phyloP scores from a whole-genome alignment of 2,329 filamentous ascomycete species.

The Pezicula radicicola region DNA sequence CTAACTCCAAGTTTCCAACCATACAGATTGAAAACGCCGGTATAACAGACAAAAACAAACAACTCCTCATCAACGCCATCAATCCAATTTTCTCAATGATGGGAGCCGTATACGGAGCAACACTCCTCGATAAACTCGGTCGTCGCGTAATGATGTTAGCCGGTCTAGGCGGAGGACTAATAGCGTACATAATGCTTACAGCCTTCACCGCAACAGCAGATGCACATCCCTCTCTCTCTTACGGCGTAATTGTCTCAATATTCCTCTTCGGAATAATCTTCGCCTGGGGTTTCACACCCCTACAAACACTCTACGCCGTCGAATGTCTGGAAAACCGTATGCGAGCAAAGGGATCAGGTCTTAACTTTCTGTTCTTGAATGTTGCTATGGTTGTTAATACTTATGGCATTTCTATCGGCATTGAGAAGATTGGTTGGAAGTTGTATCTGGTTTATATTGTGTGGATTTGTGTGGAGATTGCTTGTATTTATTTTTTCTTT shows the following conservation, averaged over 20 bases:
- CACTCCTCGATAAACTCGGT: slow-evolving; percentile 39
- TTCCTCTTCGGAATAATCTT: slow-evolving; percentile 41
- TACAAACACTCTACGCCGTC: slow-evolving; percentile 45
- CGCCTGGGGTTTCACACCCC: slow-evolving; percentile 40
- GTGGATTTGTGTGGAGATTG: slow-evolving; percentile 19
- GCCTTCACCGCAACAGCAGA: slow-evolving; percentile 25
- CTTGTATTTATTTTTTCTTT: slow-evolving; percentile 28
- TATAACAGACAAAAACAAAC: slow-evolving; percentile 21
- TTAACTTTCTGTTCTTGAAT: slow-evolving; percentile 31
- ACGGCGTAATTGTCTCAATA: slow-evolving; percentile 44
- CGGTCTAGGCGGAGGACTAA: slow-evolving; percentile 23
- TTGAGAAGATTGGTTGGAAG: slow-evolving; percentile 33
- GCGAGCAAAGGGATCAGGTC: slow-evolving; percentile 43
- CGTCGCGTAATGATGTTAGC: slow-evolving; percentile 36
- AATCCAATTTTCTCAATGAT: slow-evolving; percentile 37
- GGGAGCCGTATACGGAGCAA: slow-evolving; percentile 39
- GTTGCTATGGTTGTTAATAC: slow-evolving; percentile 37
- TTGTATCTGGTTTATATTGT: slow-evolving; percentile 21
- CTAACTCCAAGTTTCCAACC: no score
- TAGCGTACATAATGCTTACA: slow-evolving; percentile 20
- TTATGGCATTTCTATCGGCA: slow-evolving; percentile 35
- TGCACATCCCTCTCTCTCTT: slow-evolving; percentile 33
- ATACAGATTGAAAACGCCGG: slow-evolving; percentile 34
- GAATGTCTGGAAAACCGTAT: slow-evolving; percentile 44
- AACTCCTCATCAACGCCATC: slow-evolving; percentile 32